Evolutionary conservation across 257 asterid genomes (phyloP).

Genomic region (Sherardia arvensis): DNA sequence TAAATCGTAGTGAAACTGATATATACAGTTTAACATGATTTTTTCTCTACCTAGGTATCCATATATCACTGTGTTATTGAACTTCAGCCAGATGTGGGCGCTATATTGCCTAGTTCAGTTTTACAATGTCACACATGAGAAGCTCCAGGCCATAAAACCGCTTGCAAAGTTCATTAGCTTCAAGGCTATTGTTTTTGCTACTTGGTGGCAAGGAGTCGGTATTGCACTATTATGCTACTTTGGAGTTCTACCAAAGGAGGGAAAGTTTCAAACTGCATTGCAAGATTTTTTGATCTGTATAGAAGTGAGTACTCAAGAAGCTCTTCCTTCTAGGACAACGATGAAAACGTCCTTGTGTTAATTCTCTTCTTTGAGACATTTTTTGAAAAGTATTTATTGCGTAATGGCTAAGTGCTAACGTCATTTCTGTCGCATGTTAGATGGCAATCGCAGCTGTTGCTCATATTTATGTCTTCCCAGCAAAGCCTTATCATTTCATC

Average conservation of each 20-base stretch:
- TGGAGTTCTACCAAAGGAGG: slow-evolving; percentile 51
- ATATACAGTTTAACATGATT: not conserved
- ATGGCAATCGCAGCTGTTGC: slow-evolving; percentile 96
- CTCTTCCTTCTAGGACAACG: not conserved
- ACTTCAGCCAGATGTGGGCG: slow-evolving; percentile 99
- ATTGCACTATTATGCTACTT: slow-evolving; percentile 59
- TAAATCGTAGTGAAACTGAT: not conserved
- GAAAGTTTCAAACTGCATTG: slow-evolving; percentile 54
- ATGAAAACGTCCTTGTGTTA: not conserved
- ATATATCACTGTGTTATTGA: slow-evolving; percentile 58
- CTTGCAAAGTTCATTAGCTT: slow-evolving; percentile 95
- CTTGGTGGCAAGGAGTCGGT: slow-evolving; percentile 99
- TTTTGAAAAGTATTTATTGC: not conserved
- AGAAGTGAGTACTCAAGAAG: slow-evolving; percentile 40
- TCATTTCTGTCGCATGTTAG: slow-evolving; percentile 22
- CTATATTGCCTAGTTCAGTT: slow-evolving; percentile 80
- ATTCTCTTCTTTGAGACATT: not conserved
- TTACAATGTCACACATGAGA: slow-evolving; percentile 69
- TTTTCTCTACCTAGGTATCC: slow-evolving; percentile 48
- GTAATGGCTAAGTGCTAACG: not conserved
- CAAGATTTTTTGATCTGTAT: slow-evolving; percentile 83
- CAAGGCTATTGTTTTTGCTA: slow-evolving; percentile 91
- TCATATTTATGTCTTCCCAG: slow-evolving; percentile 82
- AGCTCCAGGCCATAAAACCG: slow-evolving; percentile 70
- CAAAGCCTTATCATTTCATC: slow-evolving; percentile 56